Conservation (phyloP, 2,329 filamentous ascomycete species). For the Colletotrichum sojae region DNA sequence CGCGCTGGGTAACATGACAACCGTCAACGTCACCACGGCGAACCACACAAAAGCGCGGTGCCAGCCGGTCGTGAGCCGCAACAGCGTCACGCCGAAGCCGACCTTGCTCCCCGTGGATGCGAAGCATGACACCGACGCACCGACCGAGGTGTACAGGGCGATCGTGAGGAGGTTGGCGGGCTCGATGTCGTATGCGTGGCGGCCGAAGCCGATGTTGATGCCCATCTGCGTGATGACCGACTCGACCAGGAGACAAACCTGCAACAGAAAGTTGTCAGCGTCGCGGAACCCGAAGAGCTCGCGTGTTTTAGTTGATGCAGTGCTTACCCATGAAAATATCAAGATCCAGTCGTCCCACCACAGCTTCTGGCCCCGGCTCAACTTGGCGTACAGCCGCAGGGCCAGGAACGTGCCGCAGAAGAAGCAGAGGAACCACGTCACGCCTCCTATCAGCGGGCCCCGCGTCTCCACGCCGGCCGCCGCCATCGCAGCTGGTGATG, state of each 20-base stretch:
- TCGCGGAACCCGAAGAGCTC: background rate
- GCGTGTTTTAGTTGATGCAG: accelerated
- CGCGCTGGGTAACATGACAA: constrained; percentile 42
- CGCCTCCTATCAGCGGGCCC: constrained; percentile 37
- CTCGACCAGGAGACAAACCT: constrained; percentile 29
- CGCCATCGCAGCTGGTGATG: background rate
- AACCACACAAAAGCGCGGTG: constrained; percentile 47
- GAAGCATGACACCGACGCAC: constrained; percentile 36
- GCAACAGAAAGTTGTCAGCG: background rate
- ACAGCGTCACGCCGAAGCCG: constrained; percentile 47
- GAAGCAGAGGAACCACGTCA: constrained; percentile 48
- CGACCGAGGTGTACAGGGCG: constrained; percentile 25
- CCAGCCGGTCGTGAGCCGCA: constrained; percentile 46
- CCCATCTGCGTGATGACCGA: constrained; percentile 39
- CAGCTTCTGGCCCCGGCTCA: constrained; percentile 38
- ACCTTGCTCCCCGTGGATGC: constrained; percentile 45
- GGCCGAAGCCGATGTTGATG: constrained; percentile 42
- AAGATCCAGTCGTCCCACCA: constrained; percentile 47
- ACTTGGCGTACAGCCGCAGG: constrained; percentile 44
- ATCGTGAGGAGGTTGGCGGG: constrained; percentile 27
- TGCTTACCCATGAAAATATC: constrained; percentile 47
- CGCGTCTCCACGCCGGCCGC: constrained; percentile 22
- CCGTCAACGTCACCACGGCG: constrained; percentile 44
- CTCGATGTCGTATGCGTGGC: constrained; percentile 39
- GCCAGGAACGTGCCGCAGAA: constrained; percentile 42